These are phyloP conservation scores for Fagopyrum tataricum DNA, from an alignment of 148 eudicot genomes.

Conservation along the genomic window DNA sequence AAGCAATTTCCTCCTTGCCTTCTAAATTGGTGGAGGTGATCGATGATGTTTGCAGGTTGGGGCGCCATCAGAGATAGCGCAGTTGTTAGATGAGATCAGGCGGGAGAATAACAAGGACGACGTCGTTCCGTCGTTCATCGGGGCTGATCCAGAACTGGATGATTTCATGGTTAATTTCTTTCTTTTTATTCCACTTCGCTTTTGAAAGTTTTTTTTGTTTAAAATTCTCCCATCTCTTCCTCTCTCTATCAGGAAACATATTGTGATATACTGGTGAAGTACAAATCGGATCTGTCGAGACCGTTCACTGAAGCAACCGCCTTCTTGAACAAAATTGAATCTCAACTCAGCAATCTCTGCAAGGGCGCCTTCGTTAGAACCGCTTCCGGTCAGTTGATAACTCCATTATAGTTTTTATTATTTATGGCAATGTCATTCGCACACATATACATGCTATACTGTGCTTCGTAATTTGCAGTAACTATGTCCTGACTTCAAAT, in stretches of 20 bases:
- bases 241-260: conserved; percentile 49
- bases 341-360: conserved; percentile 60
- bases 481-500: background rate
- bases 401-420: background rate
- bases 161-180: conserved; percentile 56
- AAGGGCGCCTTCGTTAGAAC: conserved; percentile 36
- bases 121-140: conserved; percentile 31
- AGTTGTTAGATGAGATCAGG: conserved; percentile 65
- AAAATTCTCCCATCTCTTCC: background rate
- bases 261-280: conserved; percentile 65
- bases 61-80: conserved; percentile 69
- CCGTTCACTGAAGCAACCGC: conserved; percentile 85
- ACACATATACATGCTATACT: background rate
- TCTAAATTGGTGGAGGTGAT: background rate
- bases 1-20: background rate
- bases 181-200: background rate
- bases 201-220: background rate
- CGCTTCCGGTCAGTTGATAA: conserved; percentile 22
- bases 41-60: conserved; percentile 49
- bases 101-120: conserved; percentile 39
- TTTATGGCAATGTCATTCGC: too few relatives aligned
- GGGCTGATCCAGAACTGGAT: conserved; percentile 92
- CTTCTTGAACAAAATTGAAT: conserved; percentile 62
- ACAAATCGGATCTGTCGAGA: conserved; percentile 73
- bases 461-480: background rate